Evolutionary conservation across 2,329 filamentous ascomycete genomes (phyloP), one percentile per base, ranked within the genome.

Genomic region (Exserohilum turcica): DNA sequence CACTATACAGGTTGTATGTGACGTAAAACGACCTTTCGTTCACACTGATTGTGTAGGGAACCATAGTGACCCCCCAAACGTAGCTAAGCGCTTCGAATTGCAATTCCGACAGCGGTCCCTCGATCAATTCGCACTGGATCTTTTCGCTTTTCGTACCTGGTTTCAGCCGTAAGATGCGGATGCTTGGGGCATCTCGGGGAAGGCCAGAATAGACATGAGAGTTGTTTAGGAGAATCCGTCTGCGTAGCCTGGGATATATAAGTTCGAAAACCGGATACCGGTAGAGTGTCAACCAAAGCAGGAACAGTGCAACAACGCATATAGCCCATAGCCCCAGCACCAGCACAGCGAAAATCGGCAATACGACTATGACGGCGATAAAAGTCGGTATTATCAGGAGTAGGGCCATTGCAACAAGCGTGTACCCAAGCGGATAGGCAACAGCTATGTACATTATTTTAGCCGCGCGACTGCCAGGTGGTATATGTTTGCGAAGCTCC

Each of bases 51-150:
- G 37, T 19, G 27, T 43, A 40, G 7, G 45, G 9, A n/a, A 16
- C 12, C 13, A 45, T n/a, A n/a, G 28, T 32, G 4, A 28, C 29
- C 15, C 56, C 52, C 56, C 53, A 59, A 10, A 48, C 39, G 37
- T 57, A 59, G 31, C 37, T 44, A 15, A 59, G 36, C 6, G 56
- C 56, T 29, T 59, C 56, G 8, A 56, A 58, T 2, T 48, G 21
- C 4, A 42, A 12, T 28, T 28, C 6, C 16, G 12, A 12, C 12
- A 55, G 24, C 5, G 32, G 43, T 15, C 33, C 28, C 3, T 29
- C 33, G 6, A 48, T 8, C 12, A 52, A 33, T 12, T 48, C 54
- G 50, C 49, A 56, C 12, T 32, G 12, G 10, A 56, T 51, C 12
- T 19, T 9, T 18, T 55, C 37, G 8, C 28, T 15, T 1, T 8